phyloP scores from a whole-genome alignment of 805 yeast genomes.

The Kodamaea hsintzibuensis region DNA sequence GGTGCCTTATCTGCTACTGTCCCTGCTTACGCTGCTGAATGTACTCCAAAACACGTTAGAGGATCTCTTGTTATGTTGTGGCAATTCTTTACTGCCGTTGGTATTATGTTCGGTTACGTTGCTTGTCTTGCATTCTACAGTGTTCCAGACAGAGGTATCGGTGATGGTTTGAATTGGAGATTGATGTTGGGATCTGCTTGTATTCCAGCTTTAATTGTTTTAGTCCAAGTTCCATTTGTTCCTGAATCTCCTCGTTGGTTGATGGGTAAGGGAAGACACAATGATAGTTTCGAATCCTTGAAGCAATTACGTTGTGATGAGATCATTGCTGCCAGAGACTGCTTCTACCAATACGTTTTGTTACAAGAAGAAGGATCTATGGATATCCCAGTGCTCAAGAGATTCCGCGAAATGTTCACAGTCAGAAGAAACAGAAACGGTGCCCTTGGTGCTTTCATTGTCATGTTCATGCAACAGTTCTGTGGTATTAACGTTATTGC shows the following conservation, averaged over 20 bases:
- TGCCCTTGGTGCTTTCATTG: constrained; percentile 74
- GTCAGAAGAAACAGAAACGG: constrained; percentile 84
- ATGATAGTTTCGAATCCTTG: constrained; percentile 53
- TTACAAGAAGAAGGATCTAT: constrained; percentile 62
- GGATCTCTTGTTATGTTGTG: constrained; percentile 71
- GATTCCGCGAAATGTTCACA: constrained; percentile 60
- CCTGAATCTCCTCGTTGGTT: constrained; percentile 77
- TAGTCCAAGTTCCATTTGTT: constrained; percentile 50
- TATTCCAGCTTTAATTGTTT: constrained; percentile 55
- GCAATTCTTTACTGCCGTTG: constrained; percentile 77
- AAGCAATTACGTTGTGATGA: constrained; percentile 44
- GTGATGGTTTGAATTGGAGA: constrained; percentile 57
- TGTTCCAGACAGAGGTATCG: constrained; percentile 47
- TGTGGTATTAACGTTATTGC: constrained; percentile 91
- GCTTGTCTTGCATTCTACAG: constrained; percentile 59
- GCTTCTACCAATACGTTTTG: constrained; percentile 57
- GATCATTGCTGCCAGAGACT: constrained; percentile 64
- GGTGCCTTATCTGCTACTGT: constrained; percentile 70
- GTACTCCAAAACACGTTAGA: constrained; percentile 56
- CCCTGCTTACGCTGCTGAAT: constrained; percentile 67
- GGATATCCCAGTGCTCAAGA: constrained; percentile 44
- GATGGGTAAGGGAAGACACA: constrained; percentile 50
- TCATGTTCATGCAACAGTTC: constrained; percentile 88
- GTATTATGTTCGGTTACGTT: constrained; percentile 67
- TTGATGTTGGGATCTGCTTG: constrained; percentile 65